phyloP scores from a whole-genome alignment of 768 basidiomycete genomes.

The Cubamyces lactineus region DNA sequence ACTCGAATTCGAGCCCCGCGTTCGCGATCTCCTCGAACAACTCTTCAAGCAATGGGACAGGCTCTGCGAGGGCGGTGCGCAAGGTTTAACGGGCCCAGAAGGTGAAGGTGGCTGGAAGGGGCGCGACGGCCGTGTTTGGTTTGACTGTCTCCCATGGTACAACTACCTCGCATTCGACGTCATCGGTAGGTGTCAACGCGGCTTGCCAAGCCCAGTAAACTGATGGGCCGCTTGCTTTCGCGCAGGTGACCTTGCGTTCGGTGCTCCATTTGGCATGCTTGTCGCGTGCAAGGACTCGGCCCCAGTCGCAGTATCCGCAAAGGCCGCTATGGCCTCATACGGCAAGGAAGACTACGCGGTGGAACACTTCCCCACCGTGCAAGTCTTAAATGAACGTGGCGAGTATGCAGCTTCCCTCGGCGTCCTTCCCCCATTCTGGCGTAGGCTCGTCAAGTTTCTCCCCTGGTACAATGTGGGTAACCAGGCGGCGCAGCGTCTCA shows the following conservation, averaged over 20 bases:
- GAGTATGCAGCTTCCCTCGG: constrained; percentile 88
- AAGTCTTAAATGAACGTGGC: constrained; percentile 87
- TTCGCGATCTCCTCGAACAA: constrained; percentile 64
- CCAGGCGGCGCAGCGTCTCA: constrained; percentile 68
- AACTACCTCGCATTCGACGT: constrained; percentile 76
- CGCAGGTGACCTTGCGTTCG: constrained; percentile 79
- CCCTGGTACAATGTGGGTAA: constrained; percentile 78
- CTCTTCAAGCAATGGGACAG: constrained; percentile 79
- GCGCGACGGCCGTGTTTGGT: constrained; percentile 64
- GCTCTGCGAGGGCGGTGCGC: constrained; percentile 56
- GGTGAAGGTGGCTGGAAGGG: constrained; percentile 68
- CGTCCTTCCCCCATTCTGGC: constrained; percentile 70
- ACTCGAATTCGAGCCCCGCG: constrained; percentile 82
- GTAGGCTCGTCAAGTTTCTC: constrained; percentile 60
- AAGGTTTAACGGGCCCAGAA: constrained; percentile 61
- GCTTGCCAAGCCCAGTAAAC: too few species aligned
- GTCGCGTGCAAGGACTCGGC: constrained; percentile 72
- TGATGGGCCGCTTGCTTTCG: constrained; percentile 32
- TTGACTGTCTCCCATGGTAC: constrained; percentile 74
- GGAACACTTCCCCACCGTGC: constrained; percentile 72
- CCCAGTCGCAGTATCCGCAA: constrained; percentile 60
- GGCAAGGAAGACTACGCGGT: constrained; percentile 48
- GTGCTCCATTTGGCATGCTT: constrained; percentile 89
- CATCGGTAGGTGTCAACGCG: constrained; percentile 50
- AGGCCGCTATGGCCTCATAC: constrained; percentile 60